A percentile compares a stretch with the other conserved stretches of the same genome.
These are phyloP conservation scores for Intubia oerlemansii DNA, from an alignment of 2,329 filamentous ascomycete genomes.

Conservation along the genomic window DNA sequence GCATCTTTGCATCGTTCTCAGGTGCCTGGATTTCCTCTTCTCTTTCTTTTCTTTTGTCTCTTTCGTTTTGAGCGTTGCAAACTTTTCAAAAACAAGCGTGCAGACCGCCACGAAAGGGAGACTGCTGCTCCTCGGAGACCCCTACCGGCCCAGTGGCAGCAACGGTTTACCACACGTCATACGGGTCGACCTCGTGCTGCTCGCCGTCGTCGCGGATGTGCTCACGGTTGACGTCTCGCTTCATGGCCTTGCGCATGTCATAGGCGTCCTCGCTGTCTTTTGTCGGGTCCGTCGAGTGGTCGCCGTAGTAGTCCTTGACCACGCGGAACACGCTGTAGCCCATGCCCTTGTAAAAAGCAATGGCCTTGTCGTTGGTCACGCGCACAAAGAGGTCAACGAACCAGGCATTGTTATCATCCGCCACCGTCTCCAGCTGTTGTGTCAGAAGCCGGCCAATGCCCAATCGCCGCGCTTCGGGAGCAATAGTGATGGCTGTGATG, in stretches of 20 bases:
- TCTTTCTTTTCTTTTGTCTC: too few species aligned
- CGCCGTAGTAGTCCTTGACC: slow-evolving; percentile 83
- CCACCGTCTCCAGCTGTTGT: slow-evolving; percentile 59
- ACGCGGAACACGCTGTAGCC: slow-evolving; percentile 81
- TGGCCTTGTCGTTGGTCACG: slow-evolving; percentile 69
- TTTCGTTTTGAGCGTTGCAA: too few species aligned
- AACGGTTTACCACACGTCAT: slow-evolving; percentile 82
- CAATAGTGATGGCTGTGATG: slow-evolving; percentile 86
- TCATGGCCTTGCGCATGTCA: slow-evolving; percentile 89
- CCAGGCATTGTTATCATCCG: slow-evolving; percentile 68
- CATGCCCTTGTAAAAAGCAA: slow-evolving; percentile 73
- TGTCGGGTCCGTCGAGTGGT: slow-evolving; percentile 47
- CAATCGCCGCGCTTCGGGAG: slow-evolving; percentile 64
- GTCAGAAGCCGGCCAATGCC: slow-evolving; percentile 75
- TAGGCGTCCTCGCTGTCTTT: slow-evolving; percentile 64
- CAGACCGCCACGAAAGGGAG: too few species aligned
- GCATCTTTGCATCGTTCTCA: too few species aligned
- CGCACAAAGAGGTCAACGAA: slow-evolving; percentile 93
- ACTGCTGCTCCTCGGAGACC: too few species aligned
- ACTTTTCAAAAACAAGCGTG: too few species aligned
- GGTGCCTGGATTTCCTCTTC: too few species aligned
- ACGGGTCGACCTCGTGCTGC: slow-evolving; percentile 52
- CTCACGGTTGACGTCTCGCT: slow-evolving; percentile 52
- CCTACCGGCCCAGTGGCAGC: too few species aligned
- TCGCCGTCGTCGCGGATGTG: slow-evolving; percentile 70